Evolutionary conservation across 768 basidiomycete species (phyloP).

Genomic region (Phanerochaete sordida): DNA sequence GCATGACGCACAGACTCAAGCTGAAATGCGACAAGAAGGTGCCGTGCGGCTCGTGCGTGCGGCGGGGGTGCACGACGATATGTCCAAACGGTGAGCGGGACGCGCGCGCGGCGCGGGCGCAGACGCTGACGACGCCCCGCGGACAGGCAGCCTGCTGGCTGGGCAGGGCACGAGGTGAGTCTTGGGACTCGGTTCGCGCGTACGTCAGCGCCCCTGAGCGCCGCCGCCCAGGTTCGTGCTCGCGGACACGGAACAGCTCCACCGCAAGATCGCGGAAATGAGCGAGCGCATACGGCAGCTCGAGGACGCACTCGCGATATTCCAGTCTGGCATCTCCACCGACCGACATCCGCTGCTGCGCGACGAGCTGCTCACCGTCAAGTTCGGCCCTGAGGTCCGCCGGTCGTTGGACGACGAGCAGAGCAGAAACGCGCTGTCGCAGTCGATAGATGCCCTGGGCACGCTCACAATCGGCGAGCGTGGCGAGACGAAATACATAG

Average conservation of each 20-base stretch:
- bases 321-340: slow-evolving; percentile 52
- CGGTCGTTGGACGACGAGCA: slow-evolving; percentile 34
- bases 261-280: slow-evolving; percentile 65
- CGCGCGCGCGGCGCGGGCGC: neutral
- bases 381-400: slow-evolving; percentile 53
- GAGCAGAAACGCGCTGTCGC: slow-evolving; percentile 20
- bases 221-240: slow-evolving; percentile 50
- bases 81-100: slow-evolving; percentile 59
- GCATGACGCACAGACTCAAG: slow-evolving; percentile 46
- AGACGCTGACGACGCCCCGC: neutral
- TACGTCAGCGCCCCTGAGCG: neutral
- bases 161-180: slow-evolving; percentile 70
- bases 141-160: slow-evolving; percentile 64
- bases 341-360: slow-evolving; percentile 56
- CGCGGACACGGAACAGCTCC: slow-evolving; percentile 63
- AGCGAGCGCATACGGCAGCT: slow-evolving; percentile 64
- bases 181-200: neutral
- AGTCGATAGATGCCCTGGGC: slow-evolving; percentile 53
- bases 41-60: slow-evolving; percentile 69
- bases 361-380: slow-evolving; percentile 53
- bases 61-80: slow-evolving; percentile 61
- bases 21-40: slow-evolving; percentile 84
- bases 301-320: slow-evolving; percentile 62
- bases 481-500: slow-evolving; percentile 70
- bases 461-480: slow-evolving; percentile 68